Percentiles rank a stretch among this genome's conserved stretches.
These are phyloP conservation scores for Theileria sp. DNA, from an alignment of 169 alveolate genomes.

Conservation along the genomic window DNA sequence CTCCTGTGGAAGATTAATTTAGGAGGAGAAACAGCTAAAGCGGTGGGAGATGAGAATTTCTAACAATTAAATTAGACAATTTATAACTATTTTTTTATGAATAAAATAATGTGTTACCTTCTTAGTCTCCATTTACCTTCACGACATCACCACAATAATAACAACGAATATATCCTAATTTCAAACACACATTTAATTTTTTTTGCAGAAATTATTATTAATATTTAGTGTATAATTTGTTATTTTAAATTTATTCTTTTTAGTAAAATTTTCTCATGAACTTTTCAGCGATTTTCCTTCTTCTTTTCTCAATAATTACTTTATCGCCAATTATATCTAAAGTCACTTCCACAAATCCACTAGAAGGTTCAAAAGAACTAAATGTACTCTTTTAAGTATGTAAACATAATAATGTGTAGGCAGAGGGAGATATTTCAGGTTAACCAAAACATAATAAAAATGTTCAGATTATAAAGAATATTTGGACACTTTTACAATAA, in stretches of 20 bases:
- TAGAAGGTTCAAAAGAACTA: not conserved
- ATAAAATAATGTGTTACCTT: not conserved
- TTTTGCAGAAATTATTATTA: not conserved
- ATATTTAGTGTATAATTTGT: not conserved
- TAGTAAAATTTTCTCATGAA: not conserved
- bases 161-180: not conserved
- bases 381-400: not conserved
- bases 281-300: not conserved
- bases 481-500: conserved; percentile 18
- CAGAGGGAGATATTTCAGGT: conserved; percentile 26
- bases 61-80: not conserved
- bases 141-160: not conserved
- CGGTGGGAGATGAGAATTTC: conserved; percentile 56
- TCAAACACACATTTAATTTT: not conserved
- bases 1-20: conserved; percentile 57
- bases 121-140: not conserved
- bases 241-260: not conserved
- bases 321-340: not conserved
- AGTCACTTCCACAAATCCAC: not conserved
- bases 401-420: conserved; percentile 6
- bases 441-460: not conserved
- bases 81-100: not conserved
- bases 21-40: conserved; percentile 29
- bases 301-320: not conserved
- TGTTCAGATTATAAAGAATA: conserved; percentile 26